Conservation (phyloP, 306 rosid genomes). For the Castanea crenata region DNA sequence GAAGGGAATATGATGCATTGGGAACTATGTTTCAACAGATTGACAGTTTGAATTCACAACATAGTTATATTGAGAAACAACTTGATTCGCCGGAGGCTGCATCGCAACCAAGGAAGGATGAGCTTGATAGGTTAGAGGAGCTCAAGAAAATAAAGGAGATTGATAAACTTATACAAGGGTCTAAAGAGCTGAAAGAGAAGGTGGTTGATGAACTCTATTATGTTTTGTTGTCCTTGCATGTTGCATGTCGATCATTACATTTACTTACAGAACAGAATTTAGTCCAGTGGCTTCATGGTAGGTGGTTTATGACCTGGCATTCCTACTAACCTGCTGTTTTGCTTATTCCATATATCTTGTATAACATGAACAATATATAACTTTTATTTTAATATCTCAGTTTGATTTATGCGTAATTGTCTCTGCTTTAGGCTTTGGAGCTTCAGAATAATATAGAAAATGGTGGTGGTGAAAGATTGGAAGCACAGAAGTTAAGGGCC, state of each 20-base stretch:
- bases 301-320: neutral
- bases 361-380: neutral
- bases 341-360: neutral
- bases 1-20: slow-evolving; percentile 4
- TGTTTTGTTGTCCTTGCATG: slow-evolving; percentile 9
- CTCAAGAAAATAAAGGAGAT: slow-evolving; percentile 60
- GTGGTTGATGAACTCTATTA: slow-evolving; percentile 33
- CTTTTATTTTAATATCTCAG: slow-evolving; percentile 11
- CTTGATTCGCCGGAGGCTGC: slow-evolving; percentile 77
- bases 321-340: neutral
- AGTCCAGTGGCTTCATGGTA: neutral
- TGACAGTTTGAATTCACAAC: slow-evolving; percentile 72
- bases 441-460: slow-evolving; percentile 85
- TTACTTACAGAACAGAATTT: neutral
- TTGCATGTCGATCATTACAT: neutral
- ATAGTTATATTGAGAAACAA: slow-evolving; percentile 75
- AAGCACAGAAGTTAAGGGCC: slow-evolving; percentile 78
- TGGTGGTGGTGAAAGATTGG: slow-evolving; percentile 86
- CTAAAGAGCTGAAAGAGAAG: slow-evolving; percentile 81
- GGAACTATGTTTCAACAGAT: slow-evolving; percentile 45
- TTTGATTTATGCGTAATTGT: slow-evolving; percentile 7
- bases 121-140: slow-evolving; percentile 64
- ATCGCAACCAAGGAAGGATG: slow-evolving; percentile 67
- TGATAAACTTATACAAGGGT: slow-evolving; percentile 59
- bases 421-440: slow-evolving; percentile 52